These are phyloP conservation scores for Firmiana major DNA, from an alignment of 345 rosid species.

Conservation along the genomic window DNA sequence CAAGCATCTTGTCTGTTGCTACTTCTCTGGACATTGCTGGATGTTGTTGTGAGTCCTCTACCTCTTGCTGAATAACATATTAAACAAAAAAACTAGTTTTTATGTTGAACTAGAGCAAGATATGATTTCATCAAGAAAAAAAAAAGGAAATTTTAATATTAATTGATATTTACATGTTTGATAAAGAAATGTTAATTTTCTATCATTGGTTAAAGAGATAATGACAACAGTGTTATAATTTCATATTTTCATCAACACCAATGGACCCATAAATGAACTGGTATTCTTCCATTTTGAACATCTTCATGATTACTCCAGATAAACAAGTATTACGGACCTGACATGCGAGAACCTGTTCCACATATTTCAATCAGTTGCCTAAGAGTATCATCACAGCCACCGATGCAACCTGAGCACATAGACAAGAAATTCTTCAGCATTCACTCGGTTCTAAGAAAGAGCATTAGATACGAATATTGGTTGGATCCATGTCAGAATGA, in stretches of 20 bases:
- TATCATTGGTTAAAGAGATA: not conserved
- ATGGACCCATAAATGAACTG: not conserved
- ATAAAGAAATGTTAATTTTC: not conserved
- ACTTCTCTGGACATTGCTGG: conserved; percentile 54
- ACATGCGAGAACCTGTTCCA: conserved; percentile 85
- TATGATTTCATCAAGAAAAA: not conserved
- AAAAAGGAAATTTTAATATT: not conserved
- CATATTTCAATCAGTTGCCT: conserved; percentile 80
- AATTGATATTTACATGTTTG: not conserved
- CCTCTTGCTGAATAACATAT: conserved; percentile 46
- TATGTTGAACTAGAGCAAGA: not conserved
- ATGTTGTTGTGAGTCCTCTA: conserved; percentile 42
- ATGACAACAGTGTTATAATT: not conserved
- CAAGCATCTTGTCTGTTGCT: conserved; percentile 51
- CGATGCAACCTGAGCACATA: conserved; percentile 69
- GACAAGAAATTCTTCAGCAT: conserved; percentile 18
- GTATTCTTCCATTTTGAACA: not conserved
- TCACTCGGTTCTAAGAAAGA: not conserved
- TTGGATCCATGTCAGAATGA: not conserved
- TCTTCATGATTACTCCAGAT: not conserved
- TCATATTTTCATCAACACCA: not conserved
- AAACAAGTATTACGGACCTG: conserved; percentile 46
- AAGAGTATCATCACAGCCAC: conserved; percentile 84
- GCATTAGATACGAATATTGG: not conserved
- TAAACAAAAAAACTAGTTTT: conserved; percentile 10